Base-by-base conservation (phyloP, 2,329 filamentous ascomycete species). In the Aspergillus aculeatinus region DNA sequence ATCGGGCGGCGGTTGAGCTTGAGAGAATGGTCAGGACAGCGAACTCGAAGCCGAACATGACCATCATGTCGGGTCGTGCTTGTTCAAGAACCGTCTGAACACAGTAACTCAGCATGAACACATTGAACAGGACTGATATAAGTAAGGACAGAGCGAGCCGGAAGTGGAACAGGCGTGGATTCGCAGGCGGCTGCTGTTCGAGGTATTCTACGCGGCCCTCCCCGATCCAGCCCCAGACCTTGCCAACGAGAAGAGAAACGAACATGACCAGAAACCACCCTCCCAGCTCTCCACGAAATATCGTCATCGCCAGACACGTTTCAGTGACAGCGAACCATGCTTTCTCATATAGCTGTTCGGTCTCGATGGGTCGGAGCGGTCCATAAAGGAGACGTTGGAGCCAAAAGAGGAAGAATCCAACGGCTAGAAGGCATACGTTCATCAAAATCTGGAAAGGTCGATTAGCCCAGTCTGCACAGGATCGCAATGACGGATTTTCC, bases 41-140 rank as follows among this genome's bases (percentile, higher is more conserved):
- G 72, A 98, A 98, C 75, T 99, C 95, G 69, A 99, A 99, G 5
- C 96, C 87, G 71, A 99, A 99, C 92, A 99, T 98, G 64, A 99
- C 92, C 92, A 98, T 99, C 90, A 99, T 98, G 60, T 96, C 95
- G 0, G 94, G 92, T n/a, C 90, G 85, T 2, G 94, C 91, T 72
- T 96, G 88, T 60, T 90, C 87, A 53, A 97, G 87, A 33, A 98
- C 93, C 0, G 89, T 91, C 29, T 87, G 85, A 62, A 96, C 83
- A 60, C 90, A 89, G 74, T 96, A 97, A 52, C 83, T 84, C 65
- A 97, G 86, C 78, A 99, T 87, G 73, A 84, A 89, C 25, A 87
- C 74, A 72, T 96, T 90, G 78, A 96, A 97, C 16, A 87, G 67
- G 60, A 96, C 83, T 64, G 93, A 94, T 56, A 96, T 76, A 1